Evolutionary conservation across 2,329 filamentous ascomycete genomes (phyloP), one percentile per base, ranked within the genome.

Genomic region (Sclerotinia glacialis): DNA sequence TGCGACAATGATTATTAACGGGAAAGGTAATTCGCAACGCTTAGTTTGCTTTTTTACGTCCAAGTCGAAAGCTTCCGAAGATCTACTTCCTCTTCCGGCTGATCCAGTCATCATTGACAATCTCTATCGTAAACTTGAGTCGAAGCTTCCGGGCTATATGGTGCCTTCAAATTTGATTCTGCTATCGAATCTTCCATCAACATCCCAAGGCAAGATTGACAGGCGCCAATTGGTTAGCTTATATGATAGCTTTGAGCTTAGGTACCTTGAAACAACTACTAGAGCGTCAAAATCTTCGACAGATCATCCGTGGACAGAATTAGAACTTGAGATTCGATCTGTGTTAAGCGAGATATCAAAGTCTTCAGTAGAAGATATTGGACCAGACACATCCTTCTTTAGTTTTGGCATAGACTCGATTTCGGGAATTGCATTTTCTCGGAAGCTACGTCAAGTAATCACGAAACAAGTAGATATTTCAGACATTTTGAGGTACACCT

Each of bases 391-490:
- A 0, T 92, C 92, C 0, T 89, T 97, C 68, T 87, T 89, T 65
- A 85, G 83, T n/a, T 77, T 96, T 3, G 93, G 93, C 0, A 77
- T 97, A 7, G 92, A 97, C 75, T 96, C 93, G 0, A 86, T 97
- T 34, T 90, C 89, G 9, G 91, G 91, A 0, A 96, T 97, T 69
- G 79, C 84, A 0, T 78, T 96, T 11, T 85, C 89, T 0, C 86
- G 82, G 64, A 74, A 77, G 21, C 75, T 97, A 0, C 81, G 83
- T 62, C 72, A 78, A 2, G 69, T 74, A 0, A 77, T 85, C 1
- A 74, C 79, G 1, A 78, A 72, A 7, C 80, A 83, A 31, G 74
- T 92, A 2, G 80, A 89, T 14, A 85, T 96, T 9, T 92, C 90
- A 0, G 77, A 82, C 1, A 83, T 96, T 28, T 78, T 96, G n/a